Conservation (phyloP, 202 grass and related monocot species). For the Digitaria exilis region DNA sequence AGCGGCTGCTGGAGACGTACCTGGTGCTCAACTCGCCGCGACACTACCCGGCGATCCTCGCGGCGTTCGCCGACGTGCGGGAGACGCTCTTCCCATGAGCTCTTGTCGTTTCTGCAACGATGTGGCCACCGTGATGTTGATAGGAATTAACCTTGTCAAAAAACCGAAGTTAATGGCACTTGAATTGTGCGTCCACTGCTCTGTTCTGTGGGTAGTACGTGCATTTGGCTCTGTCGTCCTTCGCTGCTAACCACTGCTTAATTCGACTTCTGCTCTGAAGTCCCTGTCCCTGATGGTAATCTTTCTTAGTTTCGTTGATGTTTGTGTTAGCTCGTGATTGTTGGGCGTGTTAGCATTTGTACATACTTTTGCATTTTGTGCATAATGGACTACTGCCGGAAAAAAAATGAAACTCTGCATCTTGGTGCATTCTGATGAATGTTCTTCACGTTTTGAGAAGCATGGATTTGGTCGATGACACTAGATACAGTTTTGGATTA, state of each 20-base stretch:
- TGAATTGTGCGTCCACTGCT: constrained; percentile 14
- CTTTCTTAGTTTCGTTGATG: constrained; percentile 11
- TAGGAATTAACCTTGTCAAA: constrained; percentile 35
- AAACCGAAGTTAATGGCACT: constrained; percentile 9
- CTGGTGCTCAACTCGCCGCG: constrained; percentile 78
- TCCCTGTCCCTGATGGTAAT: constrained; percentile 16
- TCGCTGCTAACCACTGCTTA: constrained; percentile 33
- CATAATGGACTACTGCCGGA: neutral
- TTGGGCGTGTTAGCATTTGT: neutral
- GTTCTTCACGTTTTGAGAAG: constrained; percentile 3
- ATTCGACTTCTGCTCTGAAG: constrained; percentile 6
- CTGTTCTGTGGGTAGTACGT: constrained; percentile 32
- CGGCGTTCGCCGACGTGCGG: constrained; percentile 85
- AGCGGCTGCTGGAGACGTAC: constrained; percentile 75
- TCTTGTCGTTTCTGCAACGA: neutral
- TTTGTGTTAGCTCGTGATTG: neutral
- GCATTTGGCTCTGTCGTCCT: constrained; percentile 26
- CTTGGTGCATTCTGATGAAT: neutral
- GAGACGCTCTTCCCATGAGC: constrained; percentile 59
- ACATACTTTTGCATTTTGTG: neutral
- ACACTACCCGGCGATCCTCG: constrained; percentile 80
- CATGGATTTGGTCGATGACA: neutral
- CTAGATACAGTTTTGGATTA: neutral
- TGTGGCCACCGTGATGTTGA: neutral
- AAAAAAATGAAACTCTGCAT: neutral